A percentile compares a stretch with the other conserved stretches of the same genome.
phyloP scores from a whole-genome alignment of 83 land plant species.

The Thuja plicata region DNA sequence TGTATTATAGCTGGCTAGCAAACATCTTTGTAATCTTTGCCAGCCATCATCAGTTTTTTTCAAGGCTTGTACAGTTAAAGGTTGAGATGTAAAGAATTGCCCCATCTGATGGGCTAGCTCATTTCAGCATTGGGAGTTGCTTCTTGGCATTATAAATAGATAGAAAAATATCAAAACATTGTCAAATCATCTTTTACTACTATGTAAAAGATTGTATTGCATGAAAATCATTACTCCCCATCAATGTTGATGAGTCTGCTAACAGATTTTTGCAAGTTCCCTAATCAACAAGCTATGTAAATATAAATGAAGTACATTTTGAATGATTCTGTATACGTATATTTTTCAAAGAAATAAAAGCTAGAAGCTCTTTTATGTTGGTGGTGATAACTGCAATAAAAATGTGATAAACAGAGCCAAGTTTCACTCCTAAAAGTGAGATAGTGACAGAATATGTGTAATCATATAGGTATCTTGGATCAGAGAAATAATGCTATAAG shows the following conservation, averaged over 20 bases:
- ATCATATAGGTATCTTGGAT: background rate
- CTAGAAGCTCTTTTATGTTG: background rate
- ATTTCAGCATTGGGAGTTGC: slow-evolving; percentile 6
- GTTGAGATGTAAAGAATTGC: slow-evolving; percentile 5
- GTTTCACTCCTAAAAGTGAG: background rate
- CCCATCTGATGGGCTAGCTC: background rate
- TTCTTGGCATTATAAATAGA: background rate
- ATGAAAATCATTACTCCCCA: background rate
- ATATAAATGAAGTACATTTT: background rate
- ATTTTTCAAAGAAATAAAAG: slow-evolving; percentile 14
- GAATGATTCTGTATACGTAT: background rate
- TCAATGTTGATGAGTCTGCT: background rate
- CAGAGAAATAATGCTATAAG: background rate
- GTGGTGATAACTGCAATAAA: background rate
- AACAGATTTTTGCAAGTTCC: background rate
- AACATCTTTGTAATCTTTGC: slow-evolving; percentile 1
- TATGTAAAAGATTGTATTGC: background rate
- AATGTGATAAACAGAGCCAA: background rate
- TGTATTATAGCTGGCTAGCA: slow-evolving; percentile 8
- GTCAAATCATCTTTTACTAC: background rate
- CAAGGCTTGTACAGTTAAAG: background rate
- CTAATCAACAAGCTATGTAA: slow-evolving; percentile 5
- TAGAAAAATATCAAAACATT: background rate
- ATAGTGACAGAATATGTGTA: background rate
- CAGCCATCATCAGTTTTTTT: background rate